Conservation (phyloP, 2,329 filamentous ascomycete genomes). For the Chaetomium strumarium region DNA sequence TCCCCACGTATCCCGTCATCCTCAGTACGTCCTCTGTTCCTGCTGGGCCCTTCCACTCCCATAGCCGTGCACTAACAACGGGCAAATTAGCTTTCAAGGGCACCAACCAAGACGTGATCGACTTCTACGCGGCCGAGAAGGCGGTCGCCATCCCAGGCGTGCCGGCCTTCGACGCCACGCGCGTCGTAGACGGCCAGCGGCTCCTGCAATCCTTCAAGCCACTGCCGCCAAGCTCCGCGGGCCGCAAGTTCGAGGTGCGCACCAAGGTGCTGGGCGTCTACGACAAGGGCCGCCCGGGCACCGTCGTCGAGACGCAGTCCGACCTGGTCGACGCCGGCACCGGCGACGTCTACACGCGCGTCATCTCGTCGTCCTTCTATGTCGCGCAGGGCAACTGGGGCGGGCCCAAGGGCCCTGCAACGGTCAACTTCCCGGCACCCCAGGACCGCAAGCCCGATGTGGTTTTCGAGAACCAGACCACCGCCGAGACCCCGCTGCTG, state of each 20-base stretch:
- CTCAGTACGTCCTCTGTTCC: conserved; percentile 54
- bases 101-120: conserved; percentile 67
- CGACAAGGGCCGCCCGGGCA: conserved; percentile 80
- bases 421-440: conserved; percentile 68
- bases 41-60: neutral
- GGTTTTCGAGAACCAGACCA: conserved; percentile 65
- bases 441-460: conserved; percentile 65
- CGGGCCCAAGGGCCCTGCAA: conserved; percentile 81
- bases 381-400: conserved; percentile 78
- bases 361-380: conserved; percentile 68
- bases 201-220: conserved; percentile 71
- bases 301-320: conserved; percentile 74
- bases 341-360: conserved; percentile 65
- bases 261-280: conserved; percentile 79
- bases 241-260: conserved; percentile 68
- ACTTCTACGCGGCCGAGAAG: conserved; percentile 72
- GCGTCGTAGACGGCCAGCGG: conserved; percentile 79
- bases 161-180: conserved; percentile 67
- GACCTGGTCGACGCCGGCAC: conserved; percentile 64
- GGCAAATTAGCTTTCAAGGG: conserved; percentile 64
- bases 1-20: conserved; percentile 82
- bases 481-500: conserved; percentile 63
- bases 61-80: conserved; percentile 1
- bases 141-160: conserved; percentile 65
- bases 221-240: conserved; percentile 65